phyloP scores from a whole-genome alignment of 805 yeast species.

The Zygosaccharomyces gambellarensis region DNA sequence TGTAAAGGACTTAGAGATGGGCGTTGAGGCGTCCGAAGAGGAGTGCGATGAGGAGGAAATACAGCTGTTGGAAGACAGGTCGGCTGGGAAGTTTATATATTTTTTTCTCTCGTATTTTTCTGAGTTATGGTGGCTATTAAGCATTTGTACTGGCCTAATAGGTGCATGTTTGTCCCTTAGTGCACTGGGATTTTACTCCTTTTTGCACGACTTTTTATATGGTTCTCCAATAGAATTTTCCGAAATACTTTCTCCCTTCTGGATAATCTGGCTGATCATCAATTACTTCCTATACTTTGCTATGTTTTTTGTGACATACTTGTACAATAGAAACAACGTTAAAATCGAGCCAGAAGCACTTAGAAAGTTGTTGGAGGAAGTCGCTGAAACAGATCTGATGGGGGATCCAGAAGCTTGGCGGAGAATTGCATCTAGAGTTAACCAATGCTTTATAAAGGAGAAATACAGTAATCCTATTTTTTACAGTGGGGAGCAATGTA shows the following conservation, averaged over 20 bases:
- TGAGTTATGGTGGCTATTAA: too few species aligned
- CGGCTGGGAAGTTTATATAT: too few species aligned
- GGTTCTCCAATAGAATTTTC: background rate
- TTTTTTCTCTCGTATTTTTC: too few species aligned
- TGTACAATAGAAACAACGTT: background rate
- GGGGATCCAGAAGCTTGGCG: constrained; percentile 4
- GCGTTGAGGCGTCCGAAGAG: too few species aligned
- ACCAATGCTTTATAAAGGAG: background rate
- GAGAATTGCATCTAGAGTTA: constrained; percentile 3
- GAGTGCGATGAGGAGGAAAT: background rate
- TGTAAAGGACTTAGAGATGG: too few species aligned
- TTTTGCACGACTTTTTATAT: background rate
- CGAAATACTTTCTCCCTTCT: background rate
- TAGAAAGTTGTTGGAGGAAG: constrained; percentile 2
- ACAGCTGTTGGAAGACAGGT: background rate
- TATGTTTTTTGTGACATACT: background rate
- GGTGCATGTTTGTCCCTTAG: background rate
- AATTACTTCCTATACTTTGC: constrained; percentile 1
- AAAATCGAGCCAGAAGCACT: background rate
- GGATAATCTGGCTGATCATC: background rate
- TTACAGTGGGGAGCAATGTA: constrained; percentile 4
- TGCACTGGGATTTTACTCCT: background rate
- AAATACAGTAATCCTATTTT: background rate
- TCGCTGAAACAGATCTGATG: constrained; percentile 1
- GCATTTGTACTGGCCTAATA: too few species aligned